These are phyloP conservation scores for Grigorovia jiainica DNA, from an alignment of 805 yeast species.

Conservation along the genomic window DNA sequence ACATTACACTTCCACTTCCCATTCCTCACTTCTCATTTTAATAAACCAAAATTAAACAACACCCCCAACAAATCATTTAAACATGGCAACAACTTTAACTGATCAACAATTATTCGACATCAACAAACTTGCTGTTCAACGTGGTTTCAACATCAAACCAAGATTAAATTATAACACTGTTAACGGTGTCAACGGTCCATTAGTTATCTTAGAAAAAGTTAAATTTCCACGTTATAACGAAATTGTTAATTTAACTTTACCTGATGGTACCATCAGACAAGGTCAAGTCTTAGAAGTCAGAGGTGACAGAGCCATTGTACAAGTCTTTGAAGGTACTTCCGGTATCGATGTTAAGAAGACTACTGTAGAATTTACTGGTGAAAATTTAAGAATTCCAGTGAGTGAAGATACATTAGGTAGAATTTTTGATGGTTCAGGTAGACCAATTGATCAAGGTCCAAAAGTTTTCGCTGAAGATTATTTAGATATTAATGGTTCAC, in stretches of 20 bases:
- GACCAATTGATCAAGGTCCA: conserved; percentile 97
- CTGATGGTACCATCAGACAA: conserved; percentile 89
- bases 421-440: conserved; percentile 97
- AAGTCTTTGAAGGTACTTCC: conserved; percentile 97
- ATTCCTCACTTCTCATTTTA: too few relatives aligned
- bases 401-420: conserved; percentile 97
- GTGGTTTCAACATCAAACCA: conserved; percentile 86
- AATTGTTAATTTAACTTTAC: conserved; percentile 91
- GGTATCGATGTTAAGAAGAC: conserved; percentile 98
- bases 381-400: conserved; percentile 85
- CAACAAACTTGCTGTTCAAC: conserved; percentile 85
- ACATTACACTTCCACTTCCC: too few relatives aligned
- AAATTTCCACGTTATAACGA: conserved; percentile 89
- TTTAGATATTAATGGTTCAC: conserved; percentile 96
- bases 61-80: too few relatives aligned
- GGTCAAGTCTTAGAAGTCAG: conserved; percentile 98
- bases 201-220: conserved; percentile 81
- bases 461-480: conserved; percentile 97
- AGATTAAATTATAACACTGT: conserved; percentile 92
- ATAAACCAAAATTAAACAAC: too few relatives aligned
- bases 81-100: conserved; percentile 15
- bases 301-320: conserved; percentile 95
- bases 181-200: conserved; percentile 97
- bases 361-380: conserved; percentile 93
- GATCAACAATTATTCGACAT: conserved; percentile 48